phyloP scores from a whole-genome alignment of 306 rosid genomes.

The Prunus kanzakura region DNA sequence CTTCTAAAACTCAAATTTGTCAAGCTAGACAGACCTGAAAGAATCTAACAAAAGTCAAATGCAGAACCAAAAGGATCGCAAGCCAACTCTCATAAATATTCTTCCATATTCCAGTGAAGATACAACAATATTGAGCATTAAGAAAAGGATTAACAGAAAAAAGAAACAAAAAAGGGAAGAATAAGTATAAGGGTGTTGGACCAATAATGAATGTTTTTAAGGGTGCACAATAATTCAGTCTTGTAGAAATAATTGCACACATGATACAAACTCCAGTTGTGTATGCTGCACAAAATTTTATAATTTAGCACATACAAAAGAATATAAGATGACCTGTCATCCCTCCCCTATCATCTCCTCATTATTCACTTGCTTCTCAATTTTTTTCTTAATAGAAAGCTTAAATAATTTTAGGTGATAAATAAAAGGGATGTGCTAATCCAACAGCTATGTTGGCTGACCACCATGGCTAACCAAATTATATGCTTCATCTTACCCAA shows the following conservation, averaged over 20 bases:
- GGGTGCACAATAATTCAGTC: neutral
- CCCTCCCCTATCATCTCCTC: neutral
- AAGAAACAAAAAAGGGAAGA: neutral
- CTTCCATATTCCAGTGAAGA: neutral
- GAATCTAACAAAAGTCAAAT: slow-evolving; percentile 24
- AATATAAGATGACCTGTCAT: neutral
- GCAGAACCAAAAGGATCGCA: neutral
- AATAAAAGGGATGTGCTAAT: neutral
- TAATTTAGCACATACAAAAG: neutral
- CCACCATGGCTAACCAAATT: neutral
- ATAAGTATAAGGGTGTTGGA: neutral
- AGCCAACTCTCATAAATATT: neutral
- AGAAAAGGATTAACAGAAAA: neutral
- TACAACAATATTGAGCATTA: neutral
- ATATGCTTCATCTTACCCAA: neutral
- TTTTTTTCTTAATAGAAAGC: neutral
- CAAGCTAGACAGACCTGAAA: slow-evolving; percentile 78
- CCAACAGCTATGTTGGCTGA: neutral
- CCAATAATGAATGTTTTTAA: neutral
- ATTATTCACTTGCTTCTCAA: neutral
- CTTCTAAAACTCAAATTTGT: slow-evolving; percentile 80
- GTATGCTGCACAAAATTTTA: neutral
- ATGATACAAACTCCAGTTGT: neutral
- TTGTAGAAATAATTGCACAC: neutral
- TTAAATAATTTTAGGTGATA: neutral